phyloP scores from a whole-genome alignment of 2,329 filamentous ascomycete species.

The Calonectria pseudoreteaudii region DNA sequence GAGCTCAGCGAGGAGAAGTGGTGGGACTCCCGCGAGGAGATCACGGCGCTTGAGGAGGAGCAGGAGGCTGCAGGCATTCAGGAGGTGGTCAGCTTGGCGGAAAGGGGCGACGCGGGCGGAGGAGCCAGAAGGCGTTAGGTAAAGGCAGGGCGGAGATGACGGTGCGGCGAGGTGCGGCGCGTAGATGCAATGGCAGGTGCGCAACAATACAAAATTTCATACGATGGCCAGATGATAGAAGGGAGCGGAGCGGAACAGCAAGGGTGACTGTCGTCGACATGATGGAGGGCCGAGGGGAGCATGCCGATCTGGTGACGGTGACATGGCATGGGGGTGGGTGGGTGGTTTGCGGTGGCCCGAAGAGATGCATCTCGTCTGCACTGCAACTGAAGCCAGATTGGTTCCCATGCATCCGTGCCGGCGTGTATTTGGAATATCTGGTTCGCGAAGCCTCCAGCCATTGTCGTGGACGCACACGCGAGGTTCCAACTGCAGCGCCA shows the following conservation, averaged over 20 bases:
- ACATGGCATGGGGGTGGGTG: not conserved
- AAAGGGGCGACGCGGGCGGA: slow-evolving; percentile 69
- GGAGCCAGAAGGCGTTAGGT: slow-evolving; percentile 49
- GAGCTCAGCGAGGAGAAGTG: slow-evolving; percentile 94
- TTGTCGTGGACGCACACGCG: not conserved
- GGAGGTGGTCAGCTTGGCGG: slow-evolving; percentile 89
- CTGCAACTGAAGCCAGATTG: not conserved
- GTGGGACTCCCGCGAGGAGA: slow-evolving; percentile 98
- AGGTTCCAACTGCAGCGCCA: not conserved
- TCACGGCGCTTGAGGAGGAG: slow-evolving; percentile 91
- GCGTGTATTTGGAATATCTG: slow-evolving; percentile 2
- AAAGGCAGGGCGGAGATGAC: not conserved
- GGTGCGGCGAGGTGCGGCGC: not conserved
- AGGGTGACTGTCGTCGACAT: not conserved
- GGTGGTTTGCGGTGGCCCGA: not conserved
- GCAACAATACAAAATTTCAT: slow-evolving; percentile 5
- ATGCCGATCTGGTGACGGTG: slow-evolving; percentile 5
- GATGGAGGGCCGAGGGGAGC: not conserved
- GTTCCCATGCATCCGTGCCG: not conserved
- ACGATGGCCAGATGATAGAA: not conserved
- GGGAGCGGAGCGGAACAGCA: not conserved
- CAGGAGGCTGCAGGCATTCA: slow-evolving; percentile 95
- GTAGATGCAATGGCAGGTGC: not conserved
- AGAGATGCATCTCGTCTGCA: slow-evolving; percentile 7
- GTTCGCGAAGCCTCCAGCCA: not conserved